These are phyloP conservation scores for Singerocomus inundabilis DNA, from an alignment of 1,284 basidiomycete species.

Conservation along the genomic window DNA sequence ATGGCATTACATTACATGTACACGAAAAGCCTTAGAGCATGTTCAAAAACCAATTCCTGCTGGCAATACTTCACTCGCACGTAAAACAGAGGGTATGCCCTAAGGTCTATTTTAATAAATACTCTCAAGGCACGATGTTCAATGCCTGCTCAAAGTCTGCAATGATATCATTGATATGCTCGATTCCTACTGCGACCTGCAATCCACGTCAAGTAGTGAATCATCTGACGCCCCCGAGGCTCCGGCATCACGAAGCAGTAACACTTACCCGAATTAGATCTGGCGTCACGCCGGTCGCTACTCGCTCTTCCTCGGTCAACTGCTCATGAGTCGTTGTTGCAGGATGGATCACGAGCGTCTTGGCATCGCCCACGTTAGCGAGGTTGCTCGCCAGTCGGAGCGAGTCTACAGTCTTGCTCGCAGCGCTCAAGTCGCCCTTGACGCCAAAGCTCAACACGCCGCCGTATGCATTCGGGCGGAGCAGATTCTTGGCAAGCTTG, in stretches of 20 bases:
- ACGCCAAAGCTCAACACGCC: constrained; percentile 84
- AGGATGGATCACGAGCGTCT: constrained; percentile 84
- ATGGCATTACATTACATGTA: too few relatives aligned
- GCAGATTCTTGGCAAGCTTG: constrained; percentile 54
- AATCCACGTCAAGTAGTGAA: not conserved
- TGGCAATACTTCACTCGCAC: too few relatives aligned
- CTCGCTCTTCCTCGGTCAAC: constrained; percentile 67
- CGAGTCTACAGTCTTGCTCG: constrained; percentile 70
- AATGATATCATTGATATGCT: constrained; percentile 83
- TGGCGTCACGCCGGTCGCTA: constrained; percentile 71
- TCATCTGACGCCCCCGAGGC: too few relatives aligned
- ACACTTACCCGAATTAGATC: constrained; percentile 74
- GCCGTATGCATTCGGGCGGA: constrained; percentile 62
- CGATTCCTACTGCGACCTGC: constrained; percentile 74
- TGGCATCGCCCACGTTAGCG: constrained; percentile 79
- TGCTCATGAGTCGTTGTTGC: constrained; percentile 84
- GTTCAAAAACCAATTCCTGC: too few relatives aligned
- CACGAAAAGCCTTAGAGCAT: too few relatives aligned
- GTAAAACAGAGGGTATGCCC: too few relatives aligned
- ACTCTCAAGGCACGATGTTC: constrained; percentile 13
- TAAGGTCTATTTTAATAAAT: not conserved
- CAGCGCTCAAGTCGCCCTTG: constrained; percentile 61
- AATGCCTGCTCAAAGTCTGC: constrained; percentile 69
- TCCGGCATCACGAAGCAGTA: too few relatives aligned
- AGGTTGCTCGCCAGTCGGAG: constrained; percentile 75